Base-by-base conservation (phyloP, 371 early-diverging fungal species). In the Mucor lusitanicus region DNA sequence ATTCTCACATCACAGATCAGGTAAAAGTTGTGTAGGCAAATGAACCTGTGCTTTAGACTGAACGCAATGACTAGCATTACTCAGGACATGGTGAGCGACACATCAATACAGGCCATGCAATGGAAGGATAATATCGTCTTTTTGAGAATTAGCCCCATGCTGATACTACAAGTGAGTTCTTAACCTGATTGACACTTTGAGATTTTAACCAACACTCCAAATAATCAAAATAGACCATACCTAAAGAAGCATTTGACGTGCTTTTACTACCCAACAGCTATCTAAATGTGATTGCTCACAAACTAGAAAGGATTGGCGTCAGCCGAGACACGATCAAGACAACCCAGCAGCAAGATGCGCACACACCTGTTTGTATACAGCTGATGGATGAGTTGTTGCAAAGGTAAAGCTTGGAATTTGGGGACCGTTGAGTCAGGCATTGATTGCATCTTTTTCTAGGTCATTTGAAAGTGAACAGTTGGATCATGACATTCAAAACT, bases 121-220 rank as follows among this genome's bases (percentile, higher is more conserved):
- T 19, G 55, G 30, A 54, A 63, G 40, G 27, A 63, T 12, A 15
- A 9, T 9, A 42, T 64, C 9, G 7, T 64, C 0, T 64, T 64
- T 21, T 23, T 64, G 4, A 64, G 57, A 21, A 9, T 64, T 3
- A 64, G 32, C 35, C 68, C 68, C 1, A 42, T 67, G 68, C 58
- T 67, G 46, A 67, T 67, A n/a, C 17, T 67, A 3, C 68, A 67
- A 37, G 68, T 62, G 62, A 35, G 39, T 25, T 2, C 25, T 28
- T 8, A 30, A 19, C 1, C 17, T 30, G 17, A 33, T 35, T 21
- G 0, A 6, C 32, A 57, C 5, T 35, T 6, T 21, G 30, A 3
- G 19, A 58, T 37, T 37, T 9, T 61, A 28, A 46, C 37, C 37
- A 33, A 50, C 21, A 12, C 9, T 1, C 3, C 2, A 8, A 37